phyloP scores from a whole-genome alignment of 768 basidiomycete genomes.

The Cystofilobasidium ferigula region DNA sequence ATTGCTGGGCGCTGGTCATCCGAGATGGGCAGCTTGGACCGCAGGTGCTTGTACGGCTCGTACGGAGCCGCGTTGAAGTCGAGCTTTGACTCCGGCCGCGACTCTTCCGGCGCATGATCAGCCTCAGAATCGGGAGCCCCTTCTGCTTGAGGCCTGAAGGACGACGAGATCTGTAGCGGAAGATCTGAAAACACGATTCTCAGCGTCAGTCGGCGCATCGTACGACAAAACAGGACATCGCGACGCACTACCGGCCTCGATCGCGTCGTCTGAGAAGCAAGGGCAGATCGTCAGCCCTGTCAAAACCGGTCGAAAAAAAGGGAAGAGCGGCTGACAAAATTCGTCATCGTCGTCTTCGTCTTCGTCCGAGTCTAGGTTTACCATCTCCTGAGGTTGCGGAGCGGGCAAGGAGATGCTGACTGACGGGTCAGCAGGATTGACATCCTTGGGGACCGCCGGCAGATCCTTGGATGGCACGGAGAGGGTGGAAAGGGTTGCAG shows the following conservation, averaged over 20 bases:
- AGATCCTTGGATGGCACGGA: slow-evolving; percentile 20
- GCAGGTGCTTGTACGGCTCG: slow-evolving; percentile 55
- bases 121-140: slow-evolving; percentile 30
- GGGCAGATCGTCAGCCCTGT: background rate
- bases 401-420: slow-evolving; percentile 2
- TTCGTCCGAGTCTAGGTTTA: slow-evolving; percentile 35
- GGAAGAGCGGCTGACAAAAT: slow-evolving; percentile 42
- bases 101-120: slow-evolving; percentile 6
- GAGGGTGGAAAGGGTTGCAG: slow-evolving; percentile 12
- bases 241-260: slow-evolving; percentile 53
- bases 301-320: background rate
- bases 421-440: background rate
- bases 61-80: slow-evolving; percentile 46
- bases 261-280: slow-evolving; percentile 60
- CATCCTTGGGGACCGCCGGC: slow-evolving; percentile 16
- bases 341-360: slow-evolving; percentile 55
- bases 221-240: slow-evolving; percentile 36
- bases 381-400: slow-evolving; percentile 29
- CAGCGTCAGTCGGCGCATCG: background rate
- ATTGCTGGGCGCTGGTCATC: slow-evolving; percentile 73
- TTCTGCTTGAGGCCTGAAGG: slow-evolving; percentile 46
- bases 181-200: slow-evolving; percentile 41
- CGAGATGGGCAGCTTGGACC: slow-evolving; percentile 52
- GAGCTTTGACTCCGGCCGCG: slow-evolving; percentile 1
- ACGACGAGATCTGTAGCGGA: slow-evolving; percentile 55